phyloP scores from a whole-genome alignment of 2,329 filamentous ascomycete species.

The Fusarium chlamydosporum region DNA sequence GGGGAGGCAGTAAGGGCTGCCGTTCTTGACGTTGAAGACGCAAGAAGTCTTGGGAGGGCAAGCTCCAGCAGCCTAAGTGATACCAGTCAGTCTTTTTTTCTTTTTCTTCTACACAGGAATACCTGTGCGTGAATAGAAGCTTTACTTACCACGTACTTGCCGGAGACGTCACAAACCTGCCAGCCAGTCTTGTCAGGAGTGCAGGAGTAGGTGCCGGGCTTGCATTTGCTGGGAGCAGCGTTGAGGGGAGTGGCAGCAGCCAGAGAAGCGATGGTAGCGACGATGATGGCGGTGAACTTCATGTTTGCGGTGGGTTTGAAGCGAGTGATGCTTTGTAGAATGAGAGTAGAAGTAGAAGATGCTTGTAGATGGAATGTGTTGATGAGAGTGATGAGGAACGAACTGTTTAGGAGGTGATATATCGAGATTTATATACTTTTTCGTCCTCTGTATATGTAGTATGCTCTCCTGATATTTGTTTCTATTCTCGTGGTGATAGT shows the following conservation, averaged over 20 bases:
- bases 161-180: slow-evolving; percentile 53
- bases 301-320: slow-evolving; percentile 45
- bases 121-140: too few relatives aligned
- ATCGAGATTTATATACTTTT: slow-evolving; percentile 33
- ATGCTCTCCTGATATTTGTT: neutral
- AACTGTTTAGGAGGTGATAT: neutral
- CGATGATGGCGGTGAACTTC: slow-evolving; percentile 50
- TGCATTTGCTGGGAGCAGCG: slow-evolving; percentile 44
- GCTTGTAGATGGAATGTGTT: slow-evolving; percentile 25
- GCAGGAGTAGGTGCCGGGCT: slow-evolving; percentile 56
- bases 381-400: slow-evolving; percentile 33
- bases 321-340: slow-evolving; percentile 28
- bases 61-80: slow-evolving; percentile 51
- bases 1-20: slow-evolving; percentile 59
- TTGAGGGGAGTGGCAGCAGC: slow-evolving; percentile 41
- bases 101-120: too few relatives aligned
- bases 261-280: slow-evolving; percentile 45
- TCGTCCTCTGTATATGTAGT: too few relatives aligned
- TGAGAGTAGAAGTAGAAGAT: slow-evolving; percentile 16
- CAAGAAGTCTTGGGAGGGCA: slow-evolving; percentile 57
- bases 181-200: slow-evolving; percentile 49
- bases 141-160: slow-evolving; percentile 54
- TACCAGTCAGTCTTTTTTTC: neutral
- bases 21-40: slow-evolving; percentile 55
- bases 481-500: slow-evolving; percentile 26